Evolutionary conservation across 495 filamentous ascomycete species (phyloP).

Genomic region (Neurospora hispaniola): DNA sequence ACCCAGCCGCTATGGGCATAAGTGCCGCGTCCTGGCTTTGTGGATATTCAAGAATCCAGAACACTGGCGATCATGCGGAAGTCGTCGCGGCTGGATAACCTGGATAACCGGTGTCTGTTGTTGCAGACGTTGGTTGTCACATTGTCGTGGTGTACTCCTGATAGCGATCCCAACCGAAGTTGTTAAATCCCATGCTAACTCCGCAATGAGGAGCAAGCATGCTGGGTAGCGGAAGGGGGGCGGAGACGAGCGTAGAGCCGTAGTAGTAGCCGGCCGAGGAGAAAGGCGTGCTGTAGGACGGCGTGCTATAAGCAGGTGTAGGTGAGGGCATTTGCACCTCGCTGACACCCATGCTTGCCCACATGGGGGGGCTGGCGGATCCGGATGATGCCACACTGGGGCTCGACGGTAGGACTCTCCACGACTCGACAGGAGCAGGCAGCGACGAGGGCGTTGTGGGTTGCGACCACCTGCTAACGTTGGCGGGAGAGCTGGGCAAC

Average conservation of each 20-base stretch:
- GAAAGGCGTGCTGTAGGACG: conserved; percentile 53
- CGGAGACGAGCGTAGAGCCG: conserved; percentile 49
- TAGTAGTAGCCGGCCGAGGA: conserved; percentile 55
- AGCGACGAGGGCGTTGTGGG: conserved; percentile 39
- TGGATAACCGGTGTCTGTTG: conserved; percentile 24
- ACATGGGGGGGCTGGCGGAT: conserved; percentile 54
- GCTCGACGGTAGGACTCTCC: conserved; percentile 89
- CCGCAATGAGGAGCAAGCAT: conserved; percentile 81
- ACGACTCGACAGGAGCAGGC: conserved; percentile 72
- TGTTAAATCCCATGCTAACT: conserved; percentile 59
- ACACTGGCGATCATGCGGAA: conserved; percentile 16
- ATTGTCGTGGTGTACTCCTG: conserved; percentile 52
- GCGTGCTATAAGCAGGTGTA: conserved; percentile 41
- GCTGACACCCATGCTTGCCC: conserved; percentile 67
- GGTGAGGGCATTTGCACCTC: conserved; percentile 61
- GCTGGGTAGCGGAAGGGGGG: conserved; percentile 80
- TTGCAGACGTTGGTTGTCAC: conserved; percentile 45
- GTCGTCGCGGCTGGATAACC: conserved; percentile 32
- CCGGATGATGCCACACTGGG: conserved; percentile 64
- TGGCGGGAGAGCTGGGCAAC: conserved; percentile 74
- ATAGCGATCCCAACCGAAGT: conserved; percentile 68
- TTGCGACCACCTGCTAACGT: conserved; percentile 71
- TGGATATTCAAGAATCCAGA: conserved; percentile 2
- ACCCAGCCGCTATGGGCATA: background rate
- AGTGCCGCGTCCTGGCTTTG: conserved; percentile 12